Evolutionary conservation across 306 rosid species (phyloP).

Genomic region (Cicer yamashitae): DNA sequence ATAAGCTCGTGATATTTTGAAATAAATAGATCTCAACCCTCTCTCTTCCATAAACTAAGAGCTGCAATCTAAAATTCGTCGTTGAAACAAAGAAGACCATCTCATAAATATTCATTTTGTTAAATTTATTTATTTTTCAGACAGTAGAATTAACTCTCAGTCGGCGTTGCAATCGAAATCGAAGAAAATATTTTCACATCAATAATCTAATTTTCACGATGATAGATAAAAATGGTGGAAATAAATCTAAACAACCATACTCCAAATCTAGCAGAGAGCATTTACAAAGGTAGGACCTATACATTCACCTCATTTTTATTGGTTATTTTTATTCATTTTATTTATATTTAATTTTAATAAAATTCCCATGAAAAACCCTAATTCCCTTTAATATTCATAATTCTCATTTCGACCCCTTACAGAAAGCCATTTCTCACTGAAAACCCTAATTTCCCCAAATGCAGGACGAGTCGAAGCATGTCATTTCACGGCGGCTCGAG

Average conservation of each 20-base stretch:
- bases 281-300: background rate
- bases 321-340: background rate
- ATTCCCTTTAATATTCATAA: background rate
- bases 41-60: background rate
- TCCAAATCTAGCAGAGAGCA: background rate
- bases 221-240: background rate
- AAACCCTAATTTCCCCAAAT: conserved; percentile 34
- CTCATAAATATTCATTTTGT: background rate
- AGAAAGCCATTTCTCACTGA: background rate
- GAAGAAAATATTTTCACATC: background rate
- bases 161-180: too few species aligned
- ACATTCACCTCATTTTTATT: background rate
- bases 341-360: background rate
- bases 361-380: conserved; percentile 28
- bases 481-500: conserved; percentile 41
- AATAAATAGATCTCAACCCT: background rate
- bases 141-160: background rate
- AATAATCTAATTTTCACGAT: background rate
- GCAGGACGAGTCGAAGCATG: conserved; percentile 29
- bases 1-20: background rate
- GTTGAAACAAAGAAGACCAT: background rate
- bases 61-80: background rate
- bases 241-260: background rate
- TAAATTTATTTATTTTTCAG: background rate
- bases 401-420: background rate